Percentiles rank a stretch among this genome's conserved stretches.
These are phyloP conservation scores for Aspergillus indologenus DNA, from an alignment of 495 filamentous ascomycete genomes.

Conservation along the genomic window DNA sequence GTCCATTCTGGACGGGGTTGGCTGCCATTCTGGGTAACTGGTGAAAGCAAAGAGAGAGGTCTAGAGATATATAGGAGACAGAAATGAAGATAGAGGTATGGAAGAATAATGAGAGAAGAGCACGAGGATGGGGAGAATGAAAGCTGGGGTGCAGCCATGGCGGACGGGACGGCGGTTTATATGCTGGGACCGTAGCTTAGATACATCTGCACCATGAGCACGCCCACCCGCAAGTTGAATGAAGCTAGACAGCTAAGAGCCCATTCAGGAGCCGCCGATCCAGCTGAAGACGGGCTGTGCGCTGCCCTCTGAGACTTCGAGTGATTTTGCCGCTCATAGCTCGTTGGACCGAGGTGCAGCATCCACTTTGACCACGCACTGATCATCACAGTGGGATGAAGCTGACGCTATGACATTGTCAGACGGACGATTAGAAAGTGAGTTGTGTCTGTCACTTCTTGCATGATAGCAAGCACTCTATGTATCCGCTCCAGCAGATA, in stretches of 20 bases:
- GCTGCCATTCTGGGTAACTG: constrained; percentile 30
- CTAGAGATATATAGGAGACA: not conserved
- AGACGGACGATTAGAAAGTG: no score
- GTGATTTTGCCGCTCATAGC: not conserved
- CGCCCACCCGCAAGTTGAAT: not conserved
- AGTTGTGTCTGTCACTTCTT: no score
- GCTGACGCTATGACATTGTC: not conserved
- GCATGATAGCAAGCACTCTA: no score
- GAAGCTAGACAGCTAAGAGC: not conserved
- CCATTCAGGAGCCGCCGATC: not conserved
- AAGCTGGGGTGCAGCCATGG: not conserved
- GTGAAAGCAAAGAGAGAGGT: not conserved
- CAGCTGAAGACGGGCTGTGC: not conserved
- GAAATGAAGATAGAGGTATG: no score
- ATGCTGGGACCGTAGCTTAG: not conserved
- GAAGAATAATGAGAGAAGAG: constrained; percentile 6
- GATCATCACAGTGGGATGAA: not conserved
- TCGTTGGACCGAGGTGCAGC: not conserved
- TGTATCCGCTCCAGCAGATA: no score
- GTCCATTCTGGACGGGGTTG: constrained; percentile 39
- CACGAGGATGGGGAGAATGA: not conserved
- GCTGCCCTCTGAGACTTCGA: not conserved
- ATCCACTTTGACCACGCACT: not conserved
- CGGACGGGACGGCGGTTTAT: not conserved
- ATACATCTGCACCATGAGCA: not conserved